phyloP scores from a whole-genome alignment of 2,329 filamentous ascomycete species.

The Fusarium verticillioides region DNA sequence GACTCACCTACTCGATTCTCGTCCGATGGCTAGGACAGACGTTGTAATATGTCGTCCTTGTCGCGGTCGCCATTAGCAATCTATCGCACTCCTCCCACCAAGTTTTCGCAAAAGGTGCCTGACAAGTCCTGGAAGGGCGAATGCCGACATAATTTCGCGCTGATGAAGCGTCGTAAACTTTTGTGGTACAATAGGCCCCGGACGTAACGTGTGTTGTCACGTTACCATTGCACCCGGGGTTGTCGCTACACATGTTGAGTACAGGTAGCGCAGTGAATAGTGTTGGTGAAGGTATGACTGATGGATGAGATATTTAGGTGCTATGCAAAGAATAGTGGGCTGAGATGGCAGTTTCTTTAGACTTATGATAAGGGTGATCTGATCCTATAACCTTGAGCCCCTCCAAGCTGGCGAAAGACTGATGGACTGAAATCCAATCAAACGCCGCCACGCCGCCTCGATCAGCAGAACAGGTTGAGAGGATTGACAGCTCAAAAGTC shows the following conservation, averaged over 20 bases:
- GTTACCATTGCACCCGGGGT: background rate
- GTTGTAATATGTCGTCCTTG: background rate
- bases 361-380: no score
- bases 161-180: background rate
- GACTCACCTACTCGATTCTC: background rate
- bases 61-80: background rate
- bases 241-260: background rate
- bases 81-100: background rate
- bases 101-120: fast-evolving
- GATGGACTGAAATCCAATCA: background rate
- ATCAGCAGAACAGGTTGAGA: background rate
- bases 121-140: background rate
- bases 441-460: background rate
- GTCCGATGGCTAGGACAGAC: background rate
- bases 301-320: background rate
- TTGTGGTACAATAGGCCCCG: background rate
- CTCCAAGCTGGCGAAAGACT: background rate
- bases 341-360: background rate
- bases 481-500: background rate
- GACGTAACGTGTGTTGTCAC: background rate
- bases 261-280: background rate
- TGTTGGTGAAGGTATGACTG: background rate
- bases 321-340: background rate
- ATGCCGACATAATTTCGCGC: background rate
- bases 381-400: background rate